Evolutionary conservation across 2,329 filamentous ascomycete genomes (phyloP).

Genomic region (Xylariaceae sp.): DNA sequence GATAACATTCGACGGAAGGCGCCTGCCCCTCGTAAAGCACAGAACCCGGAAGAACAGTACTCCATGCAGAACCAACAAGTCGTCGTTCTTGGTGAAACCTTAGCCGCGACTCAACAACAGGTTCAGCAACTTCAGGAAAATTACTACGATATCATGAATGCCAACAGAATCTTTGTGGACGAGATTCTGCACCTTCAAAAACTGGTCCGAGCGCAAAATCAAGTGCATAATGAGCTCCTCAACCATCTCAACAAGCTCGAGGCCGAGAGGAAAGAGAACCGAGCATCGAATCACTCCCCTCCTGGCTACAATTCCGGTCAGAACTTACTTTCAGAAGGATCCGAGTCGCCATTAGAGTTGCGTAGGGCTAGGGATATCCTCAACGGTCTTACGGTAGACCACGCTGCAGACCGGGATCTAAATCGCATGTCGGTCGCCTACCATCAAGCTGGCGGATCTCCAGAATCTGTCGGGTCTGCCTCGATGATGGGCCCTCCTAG

Average conservation of each 20-base stretch:
- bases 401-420: constrained; percentile 50
- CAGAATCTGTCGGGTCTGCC: constrained; percentile 47
- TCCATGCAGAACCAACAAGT: constrained; percentile 77
- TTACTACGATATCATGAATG: constrained; percentile 70
- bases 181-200: constrained; percentile 60
- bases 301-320: constrained; percentile 38
- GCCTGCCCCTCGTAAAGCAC: constrained; percentile 77
- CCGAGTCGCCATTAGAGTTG: constrained; percentile 47
- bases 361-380: constrained; percentile 55
- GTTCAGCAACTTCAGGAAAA: constrained; percentile 82
- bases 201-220: constrained; percentile 54
- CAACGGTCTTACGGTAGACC: constrained; percentile 48
- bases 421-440: constrained; percentile 51
- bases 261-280: constrained; percentile 40
- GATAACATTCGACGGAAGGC: constrained; percentile 97
- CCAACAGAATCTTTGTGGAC: constrained; percentile 59
- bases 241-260: constrained; percentile 50
- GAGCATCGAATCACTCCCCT: constrained; percentile 37
- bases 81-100: constrained; percentile 80
- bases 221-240: constrained; percentile 55
- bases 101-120: constrained; percentile 88
- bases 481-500: constrained; percentile 55
- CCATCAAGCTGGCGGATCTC: constrained; percentile 48
- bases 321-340: constrained; percentile 42
- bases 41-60: constrained; percentile 64